Evolutionary conservation across 495 filamentous ascomycete species (phyloP), one percentile per base, ranked within the genome.

Genomic region (Daldinia decipiens): DNA sequence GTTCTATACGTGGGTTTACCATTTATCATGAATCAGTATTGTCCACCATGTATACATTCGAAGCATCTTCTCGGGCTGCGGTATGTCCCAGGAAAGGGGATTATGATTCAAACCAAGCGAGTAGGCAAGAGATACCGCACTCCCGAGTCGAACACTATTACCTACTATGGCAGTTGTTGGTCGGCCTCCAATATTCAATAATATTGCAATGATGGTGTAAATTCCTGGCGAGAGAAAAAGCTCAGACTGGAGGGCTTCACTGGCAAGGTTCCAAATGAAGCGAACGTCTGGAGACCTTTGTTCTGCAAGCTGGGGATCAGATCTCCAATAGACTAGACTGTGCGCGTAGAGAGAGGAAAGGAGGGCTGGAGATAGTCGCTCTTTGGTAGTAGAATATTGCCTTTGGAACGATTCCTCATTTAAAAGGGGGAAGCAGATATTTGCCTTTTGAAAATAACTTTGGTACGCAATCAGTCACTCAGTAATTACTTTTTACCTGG

Each of bases 181-280:
- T 4, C 60, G 47, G 13, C 60, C 60, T 11, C 47, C 60, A 5
- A 63, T 53, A 54, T 63, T 53, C 13, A 63, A 13, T 31, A 63
- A 19, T 40, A 54, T 53, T 12, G 60, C 60, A 31, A 36, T 63
- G 4, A 63, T 17, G 1, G 47, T 63, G 5, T 50, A 63, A 13
- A 63, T 54, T 3, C 60, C 60, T 3, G 60, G 60, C 21, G 60
- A 53, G 13, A 53, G 34, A n/a, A 63, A 54, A 17, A 63, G 60
- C 21, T 63, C 60, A 9, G 60, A 63, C n/a, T 63, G 60, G 12
- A 52, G 47, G 31, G 60, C 60, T 36, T 63, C 50, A 13, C 47
- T 63, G n/a, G 60, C 60, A 19, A 63, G 60, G 36, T 63, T 63
- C 34, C 60, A 63, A 31, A 63, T 63, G 24, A 63, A 63, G n/a